Evolutionary conservation across 306 rosid genomes (phyloP).

Genomic region (Medicago truncatula): DNA sequence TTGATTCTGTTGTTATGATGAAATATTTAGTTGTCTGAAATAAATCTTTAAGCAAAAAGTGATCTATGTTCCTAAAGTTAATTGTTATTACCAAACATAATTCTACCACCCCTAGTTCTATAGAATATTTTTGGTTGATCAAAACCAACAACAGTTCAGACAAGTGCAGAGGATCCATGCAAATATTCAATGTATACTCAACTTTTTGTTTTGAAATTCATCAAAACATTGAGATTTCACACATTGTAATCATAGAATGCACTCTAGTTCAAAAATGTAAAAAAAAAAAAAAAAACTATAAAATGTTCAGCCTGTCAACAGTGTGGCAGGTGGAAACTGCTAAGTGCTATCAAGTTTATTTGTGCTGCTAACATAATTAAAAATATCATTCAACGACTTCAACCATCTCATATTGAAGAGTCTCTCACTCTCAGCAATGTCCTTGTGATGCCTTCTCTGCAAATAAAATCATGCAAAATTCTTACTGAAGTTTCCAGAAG

Average conservation of each 20-base stretch:
- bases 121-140: background rate
- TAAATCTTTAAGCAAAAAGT: background rate
- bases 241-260: conserved; percentile 14
- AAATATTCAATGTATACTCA: background rate
- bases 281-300: background rate
- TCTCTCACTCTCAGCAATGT: conserved; percentile 34
- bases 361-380: conserved; percentile 41
- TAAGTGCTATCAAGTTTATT: conserved; percentile 32
- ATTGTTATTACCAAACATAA: background rate
- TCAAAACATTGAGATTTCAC: conserved; percentile 8
- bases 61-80: background rate
- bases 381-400: conserved; percentile 30
- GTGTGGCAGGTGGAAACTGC: conserved; percentile 27
- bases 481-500: conserved; percentile 30
- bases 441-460: conserved; percentile 28
- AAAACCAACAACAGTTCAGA: background rate
- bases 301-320: conserved; percentile 30
- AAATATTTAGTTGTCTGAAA: too few relatives aligned
- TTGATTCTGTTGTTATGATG: too few relatives aligned
- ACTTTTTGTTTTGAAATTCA: conserved; percentile 17
- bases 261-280: conserved; percentile 19
- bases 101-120: background rate
- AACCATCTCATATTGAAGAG: conserved; percentile 34
- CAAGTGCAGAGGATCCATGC: background rate
- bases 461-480: conserved; percentile 43